phyloP scores from a whole-genome alignment of 164 flowering plant species.

The Litsea cubeba region DNA sequence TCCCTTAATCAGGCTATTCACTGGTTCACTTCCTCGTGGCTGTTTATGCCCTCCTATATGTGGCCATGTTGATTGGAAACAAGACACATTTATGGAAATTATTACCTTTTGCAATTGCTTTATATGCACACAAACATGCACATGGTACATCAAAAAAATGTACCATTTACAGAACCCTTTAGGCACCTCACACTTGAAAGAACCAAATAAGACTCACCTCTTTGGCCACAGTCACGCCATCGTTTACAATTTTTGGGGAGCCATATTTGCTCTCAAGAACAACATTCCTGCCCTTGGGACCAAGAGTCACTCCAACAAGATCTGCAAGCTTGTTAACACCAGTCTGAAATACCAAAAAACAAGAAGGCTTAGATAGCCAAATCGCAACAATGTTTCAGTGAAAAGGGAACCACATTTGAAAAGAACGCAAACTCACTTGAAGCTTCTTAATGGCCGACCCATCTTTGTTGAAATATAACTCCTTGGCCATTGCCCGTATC shows the following conservation, averaged over 20 bases:
- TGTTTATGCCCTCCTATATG: too few relatives aligned
- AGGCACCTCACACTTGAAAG: background rate
- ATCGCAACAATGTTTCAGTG: background rate
- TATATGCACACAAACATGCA: too few relatives aligned
- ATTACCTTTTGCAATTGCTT: too few relatives aligned
- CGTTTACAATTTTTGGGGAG: constrained; percentile 94
- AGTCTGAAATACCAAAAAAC: constrained; percentile 31
- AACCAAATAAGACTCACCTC: constrained; percentile 34
- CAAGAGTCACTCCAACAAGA: constrained; percentile 95
- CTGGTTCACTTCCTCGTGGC: too few relatives aligned
- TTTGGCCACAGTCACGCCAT: constrained; percentile 95
- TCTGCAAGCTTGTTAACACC: constrained; percentile 99
- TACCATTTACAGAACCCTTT: too few relatives aligned
- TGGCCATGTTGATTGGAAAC: too few relatives aligned
- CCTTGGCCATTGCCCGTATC: constrained; percentile 80
- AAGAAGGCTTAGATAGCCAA: background rate
- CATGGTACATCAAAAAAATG: too few relatives aligned
- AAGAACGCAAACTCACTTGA: constrained; percentile 42
- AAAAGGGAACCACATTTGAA: background rate
- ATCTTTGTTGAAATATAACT: constrained; percentile 91
- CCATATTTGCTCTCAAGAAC: constrained; percentile 99
- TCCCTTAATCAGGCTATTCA: too few relatives aligned
- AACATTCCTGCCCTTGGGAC: constrained; percentile 97
- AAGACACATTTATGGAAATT: too few relatives aligned
- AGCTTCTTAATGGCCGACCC: constrained; percentile 84